Evolutionary conservation across 345 rosid genomes (phyloP).

Genomic region (Gossypium arboreum): DNA sequence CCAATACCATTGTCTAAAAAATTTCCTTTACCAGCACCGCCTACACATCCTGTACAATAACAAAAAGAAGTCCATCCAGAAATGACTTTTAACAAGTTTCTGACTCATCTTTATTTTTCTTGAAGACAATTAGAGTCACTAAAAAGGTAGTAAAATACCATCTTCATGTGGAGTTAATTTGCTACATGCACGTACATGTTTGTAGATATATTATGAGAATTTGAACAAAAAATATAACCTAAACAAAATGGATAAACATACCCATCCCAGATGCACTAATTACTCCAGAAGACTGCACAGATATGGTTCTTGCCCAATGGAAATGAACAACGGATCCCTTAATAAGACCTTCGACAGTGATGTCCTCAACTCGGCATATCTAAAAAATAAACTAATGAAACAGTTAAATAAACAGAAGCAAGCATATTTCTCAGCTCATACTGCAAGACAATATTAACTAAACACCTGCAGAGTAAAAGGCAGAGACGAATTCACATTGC

Average conservation of each 20-base stretch:
- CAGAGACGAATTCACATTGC: conserved; percentile 94
- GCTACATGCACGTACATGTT: background rate
- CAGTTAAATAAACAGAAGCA: conserved; percentile 23
- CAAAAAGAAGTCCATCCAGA: conserved; percentile 16
- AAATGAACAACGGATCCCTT: conserved; percentile 96
- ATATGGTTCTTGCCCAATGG: conserved; percentile 81
- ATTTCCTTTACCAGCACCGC: conserved; percentile 85
- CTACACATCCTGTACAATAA: conserved; percentile 72
- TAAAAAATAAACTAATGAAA: conserved; percentile 33
- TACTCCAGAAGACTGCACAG: conserved; percentile 67
- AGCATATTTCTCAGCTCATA: conserved; percentile 15
- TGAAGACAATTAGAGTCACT: conserved; percentile 20
- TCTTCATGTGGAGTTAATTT: background rate
- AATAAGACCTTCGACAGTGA: conserved; percentile 73
- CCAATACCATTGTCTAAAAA: conserved; percentile 65
- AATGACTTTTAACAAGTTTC: conserved; percentile 13
- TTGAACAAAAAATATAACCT: conserved; percentile 9
- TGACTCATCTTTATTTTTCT: conserved; percentile 1
- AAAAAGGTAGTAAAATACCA: background rate
- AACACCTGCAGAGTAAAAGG: conserved; percentile 96
- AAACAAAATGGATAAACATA: conserved; percentile 25
- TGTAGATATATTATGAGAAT: background rate
- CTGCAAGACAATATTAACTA: conserved; percentile 14
- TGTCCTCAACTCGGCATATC: conserved; percentile 98
- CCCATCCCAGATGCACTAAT: conserved; percentile 90